Base-by-base conservation (phyloP, 2,329 filamentous ascomycete species). In the Exophiala viscosa region DNA sequence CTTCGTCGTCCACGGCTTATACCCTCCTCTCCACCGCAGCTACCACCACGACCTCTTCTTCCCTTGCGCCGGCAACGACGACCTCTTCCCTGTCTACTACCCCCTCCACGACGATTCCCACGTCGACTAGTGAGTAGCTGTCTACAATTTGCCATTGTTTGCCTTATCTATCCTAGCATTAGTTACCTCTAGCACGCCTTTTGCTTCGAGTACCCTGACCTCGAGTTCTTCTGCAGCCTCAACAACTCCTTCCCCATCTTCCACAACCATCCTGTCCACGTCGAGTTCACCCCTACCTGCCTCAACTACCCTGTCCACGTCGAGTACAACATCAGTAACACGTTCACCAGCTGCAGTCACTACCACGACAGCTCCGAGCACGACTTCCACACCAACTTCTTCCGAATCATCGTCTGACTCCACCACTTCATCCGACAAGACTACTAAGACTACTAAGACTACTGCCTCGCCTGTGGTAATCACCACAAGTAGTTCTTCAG, bases 261-360 rank as follows among this genome's bases (percentile, higher is more conserved):
- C 45, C 13, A 51, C 44, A 14, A 31, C 46, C 11, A 43, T 23
- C n/a, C 42, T 48, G 9, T 35, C 52, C 14, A 42, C 52, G 11
- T 48, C 40, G 31, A 45, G 35, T 20, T 50, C 49, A 28, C 23
- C 8, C 8, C 23, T 28, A 28, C 23, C 23, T 28, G 23, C 23
- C 23, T 28, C 23, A 28, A 28, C 23, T 28, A 28, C 23, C 7
- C 18, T 18, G n/a, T 23, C 17, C 23, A 50, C 45, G 13, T 50
- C 57, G 8, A 51, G 28, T 84, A 87, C 59, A 96, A 96, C 70
- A 83, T 96, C 47, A 96, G 35, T 49, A 48, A 48, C 50, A 40
- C 40, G 18, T 53, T 48, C 56, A 35, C 39, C 49, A 41, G 20
- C 39, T 41, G 38, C 49, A 55, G 45, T 48, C 39, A 50, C 39